Evolutionary conservation across 2,329 filamentous ascomycete genomes (phyloP).

Genomic region (Didymella arachidicola): DNA sequence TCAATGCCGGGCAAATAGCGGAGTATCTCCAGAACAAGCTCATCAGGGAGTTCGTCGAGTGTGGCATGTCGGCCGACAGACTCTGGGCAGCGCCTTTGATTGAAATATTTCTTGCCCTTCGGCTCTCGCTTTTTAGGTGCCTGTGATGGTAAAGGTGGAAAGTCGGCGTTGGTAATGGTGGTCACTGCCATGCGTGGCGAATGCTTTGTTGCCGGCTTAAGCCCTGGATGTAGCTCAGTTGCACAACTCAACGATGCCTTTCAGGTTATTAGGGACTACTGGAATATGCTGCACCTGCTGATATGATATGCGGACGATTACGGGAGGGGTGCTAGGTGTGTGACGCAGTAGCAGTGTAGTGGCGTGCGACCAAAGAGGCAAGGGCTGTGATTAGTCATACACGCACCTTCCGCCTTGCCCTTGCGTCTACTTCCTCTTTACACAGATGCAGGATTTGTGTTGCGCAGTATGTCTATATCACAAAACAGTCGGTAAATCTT

Average conservation of each 20-base stretch:
- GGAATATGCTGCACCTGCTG: background rate
- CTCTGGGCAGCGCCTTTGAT: background rate
- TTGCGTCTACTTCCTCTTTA: background rate
- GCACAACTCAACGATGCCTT: background rate
- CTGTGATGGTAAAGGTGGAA: conserved; percentile 34
- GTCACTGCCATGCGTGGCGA: conserved; percentile 25
- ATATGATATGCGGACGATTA: background rate
- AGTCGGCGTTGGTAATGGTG: conserved; percentile 26
- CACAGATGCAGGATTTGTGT: background rate
- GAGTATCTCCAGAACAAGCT: conserved; percentile 40
- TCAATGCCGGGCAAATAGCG: conserved; percentile 32
- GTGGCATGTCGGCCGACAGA: conserved; percentile 5
- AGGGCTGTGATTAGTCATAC: conserved; percentile 7
- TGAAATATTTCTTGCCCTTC: background rate
- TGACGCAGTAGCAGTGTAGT: background rate
- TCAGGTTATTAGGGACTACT: background rate
- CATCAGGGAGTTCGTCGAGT: conserved; percentile 37
- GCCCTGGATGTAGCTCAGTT: background rate
- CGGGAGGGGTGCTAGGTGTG: background rate
- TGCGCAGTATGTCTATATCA: background rate
- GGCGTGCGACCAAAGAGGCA: conserved; percentile 1
- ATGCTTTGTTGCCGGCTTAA: background rate
- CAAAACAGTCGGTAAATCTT: no score
- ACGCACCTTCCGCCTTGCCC: background rate
- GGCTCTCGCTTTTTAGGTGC: conserved; percentile 1